Percentiles rank a stretch among this genome's conserved stretches.
Conservation (phyloP, 352 stramenopile genomes). For the Phytophthora megakarya region DNA sequence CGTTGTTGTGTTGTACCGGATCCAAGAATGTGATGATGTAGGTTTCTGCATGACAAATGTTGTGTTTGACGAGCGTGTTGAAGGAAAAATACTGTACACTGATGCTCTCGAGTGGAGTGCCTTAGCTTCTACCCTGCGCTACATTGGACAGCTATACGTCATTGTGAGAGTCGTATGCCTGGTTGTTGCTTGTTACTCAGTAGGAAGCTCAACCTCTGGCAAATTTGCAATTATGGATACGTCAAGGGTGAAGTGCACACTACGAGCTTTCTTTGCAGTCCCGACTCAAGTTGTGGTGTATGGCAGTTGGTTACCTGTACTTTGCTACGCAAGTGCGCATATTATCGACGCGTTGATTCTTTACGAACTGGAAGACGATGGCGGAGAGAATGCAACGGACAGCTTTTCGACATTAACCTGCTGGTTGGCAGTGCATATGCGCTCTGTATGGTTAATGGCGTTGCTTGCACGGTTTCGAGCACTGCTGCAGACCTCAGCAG, state of each 20-base stretch:
- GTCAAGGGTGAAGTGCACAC: conserved; percentile 19
- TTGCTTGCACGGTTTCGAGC: conserved; percentile 48
- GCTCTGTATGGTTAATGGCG: conserved; percentile 53
- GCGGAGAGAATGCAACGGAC: conserved; percentile 39
- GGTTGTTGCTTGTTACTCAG: conserved; percentile 36
- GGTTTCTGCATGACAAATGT: conserved; percentile 34
- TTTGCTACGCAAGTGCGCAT: conserved; percentile 54
- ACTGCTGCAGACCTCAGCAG: conserved; percentile 53
- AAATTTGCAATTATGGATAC: background rate
- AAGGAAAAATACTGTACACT: conserved; percentile 56
- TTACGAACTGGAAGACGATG: conserved; percentile 54
- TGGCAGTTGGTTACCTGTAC: conserved; percentile 53
- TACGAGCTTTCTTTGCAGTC: conserved; percentile 48
- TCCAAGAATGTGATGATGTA: conserved; percentile 34
- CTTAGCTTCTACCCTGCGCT: conserved; percentile 50
- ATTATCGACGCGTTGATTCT: conserved; percentile 56
- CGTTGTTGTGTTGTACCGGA: conserved; percentile 49
- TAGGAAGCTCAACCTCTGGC: conserved; percentile 17
- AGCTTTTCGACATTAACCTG: conserved; percentile 42
- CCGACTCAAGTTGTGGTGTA: conserved; percentile 62
- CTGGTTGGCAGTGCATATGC: conserved; percentile 55
- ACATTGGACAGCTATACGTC: conserved; percentile 53
- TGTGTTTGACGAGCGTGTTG: conserved; percentile 51
- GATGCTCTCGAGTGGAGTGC: conserved; percentile 60
- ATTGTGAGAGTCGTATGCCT: conserved; percentile 43